A percentile compares a stretch with the other conserved stretches of the same genome.
These are phyloP conservation scores for Manihot esculenta DNA, from an alignment of 441 rosid species.

Conservation along the genomic window DNA sequence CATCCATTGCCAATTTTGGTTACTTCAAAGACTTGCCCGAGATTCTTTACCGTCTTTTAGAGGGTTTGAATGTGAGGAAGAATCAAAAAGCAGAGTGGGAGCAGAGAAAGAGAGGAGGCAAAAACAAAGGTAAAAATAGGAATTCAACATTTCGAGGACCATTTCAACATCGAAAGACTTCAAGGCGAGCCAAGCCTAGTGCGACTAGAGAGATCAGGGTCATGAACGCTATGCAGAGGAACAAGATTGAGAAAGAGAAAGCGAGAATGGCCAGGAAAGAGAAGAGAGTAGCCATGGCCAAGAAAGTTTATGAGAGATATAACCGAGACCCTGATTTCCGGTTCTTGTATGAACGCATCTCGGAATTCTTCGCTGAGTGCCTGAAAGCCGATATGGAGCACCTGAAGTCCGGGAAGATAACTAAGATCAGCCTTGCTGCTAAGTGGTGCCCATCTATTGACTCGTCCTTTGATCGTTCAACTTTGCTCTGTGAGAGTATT, in stretches of 20 bases:
- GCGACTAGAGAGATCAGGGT: conserved; percentile 12
- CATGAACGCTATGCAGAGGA: conserved; percentile 5
- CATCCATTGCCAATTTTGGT: conserved; percentile 17
- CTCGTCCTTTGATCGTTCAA: conserved; percentile 23
- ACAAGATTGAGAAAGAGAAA: conserved; percentile 19
- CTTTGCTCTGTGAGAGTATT: conserved; percentile 26
- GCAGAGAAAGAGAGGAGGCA: background rate
- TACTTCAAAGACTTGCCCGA: conserved; percentile 30
- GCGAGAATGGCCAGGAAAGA: conserved; percentile 19
- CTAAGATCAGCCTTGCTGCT: conserved; percentile 24
- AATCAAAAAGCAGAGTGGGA: conserved; percentile 20
- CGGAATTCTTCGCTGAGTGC: conserved; percentile 28
- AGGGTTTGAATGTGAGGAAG: conserved; percentile 22
- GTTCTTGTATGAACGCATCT: conserved; percentile 21
- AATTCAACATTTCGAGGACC: background rate
- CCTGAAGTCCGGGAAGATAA: conserved; percentile 13
- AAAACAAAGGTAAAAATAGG: background rate
- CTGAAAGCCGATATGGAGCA: conserved; percentile 21
- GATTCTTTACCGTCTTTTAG: conserved; percentile 25
- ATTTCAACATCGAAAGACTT: background rate
- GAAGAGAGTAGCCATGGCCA: conserved; percentile 19
- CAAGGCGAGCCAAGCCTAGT: background rate
- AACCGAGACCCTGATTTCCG: conserved; percentile 26
- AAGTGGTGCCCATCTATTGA: conserved; percentile 36
- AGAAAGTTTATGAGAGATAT: conserved; percentile 18